These are phyloP conservation scores for Aphanoascus verrucosus DNA, from an alignment of 2,329 filamentous ascomycete genomes.

Conservation along the genomic window DNA sequence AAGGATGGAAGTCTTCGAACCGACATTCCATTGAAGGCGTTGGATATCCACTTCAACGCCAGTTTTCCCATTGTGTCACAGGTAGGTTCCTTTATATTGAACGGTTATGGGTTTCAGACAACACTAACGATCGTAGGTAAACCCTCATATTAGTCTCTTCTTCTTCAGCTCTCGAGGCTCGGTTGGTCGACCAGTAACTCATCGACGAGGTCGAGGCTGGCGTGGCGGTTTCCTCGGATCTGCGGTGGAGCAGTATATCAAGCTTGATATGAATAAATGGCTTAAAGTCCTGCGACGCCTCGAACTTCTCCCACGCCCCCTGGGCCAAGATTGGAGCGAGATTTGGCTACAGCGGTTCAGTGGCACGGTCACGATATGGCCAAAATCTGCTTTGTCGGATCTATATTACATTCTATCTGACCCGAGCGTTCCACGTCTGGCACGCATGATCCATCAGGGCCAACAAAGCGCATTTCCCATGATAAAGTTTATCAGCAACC, in stretches of 20 bases:
- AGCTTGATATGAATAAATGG: conserved; percentile 96
- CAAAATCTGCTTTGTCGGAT: conserved; percentile 65
- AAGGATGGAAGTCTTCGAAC: conserved; percentile 92
- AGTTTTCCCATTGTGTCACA: conserved; percentile 84
- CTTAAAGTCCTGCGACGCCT: conserved; percentile 87
- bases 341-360: conserved; percentile 93
- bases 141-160: conserved; percentile 96
- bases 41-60: conserved; percentile 96
- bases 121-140: conserved; percentile 54
- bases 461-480: conserved; percentile 85
- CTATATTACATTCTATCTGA: conserved; percentile 81
- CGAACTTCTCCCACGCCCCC: conserved; percentile 75
- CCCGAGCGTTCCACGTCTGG: conserved; percentile 62
- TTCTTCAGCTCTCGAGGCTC: conserved; percentile 93
- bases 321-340: conserved; percentile 94
- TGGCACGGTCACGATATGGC: conserved; percentile 94
- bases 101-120: neutral
- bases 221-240: conserved; percentile 88
- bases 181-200: conserved; percentile 86
- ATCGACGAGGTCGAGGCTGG: conserved; percentile 88
- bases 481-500: conserved; percentile 79
- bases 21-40: conserved; percentile 84
- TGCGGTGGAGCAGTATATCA: conserved; percentile 86
- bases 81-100: conserved; percentile 19
- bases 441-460: conserved; percentile 80